Conservation (phyloP, 129 eudicot species). For the Chrysanthemum seticuspe region DNA sequence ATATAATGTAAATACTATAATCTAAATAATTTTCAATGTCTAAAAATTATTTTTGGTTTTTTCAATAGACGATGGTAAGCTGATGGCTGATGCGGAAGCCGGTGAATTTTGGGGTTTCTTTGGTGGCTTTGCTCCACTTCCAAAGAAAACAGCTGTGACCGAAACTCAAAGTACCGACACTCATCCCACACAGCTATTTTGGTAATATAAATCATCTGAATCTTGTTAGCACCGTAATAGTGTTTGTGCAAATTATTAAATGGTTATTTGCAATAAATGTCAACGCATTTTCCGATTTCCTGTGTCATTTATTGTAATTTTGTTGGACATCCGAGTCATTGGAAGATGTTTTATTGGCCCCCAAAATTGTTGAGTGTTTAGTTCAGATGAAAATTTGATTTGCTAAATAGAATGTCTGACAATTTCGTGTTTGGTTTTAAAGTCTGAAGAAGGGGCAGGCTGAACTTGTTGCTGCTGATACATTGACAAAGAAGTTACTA, state of each 20-base stretch:
- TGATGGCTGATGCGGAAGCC: slow-evolving; percentile 96
- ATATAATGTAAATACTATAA: background rate
- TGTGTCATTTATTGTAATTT: too few relatives aligned
- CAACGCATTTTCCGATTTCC: too few relatives aligned
- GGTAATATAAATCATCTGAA: slow-evolving; percentile 38
- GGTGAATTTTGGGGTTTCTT: slow-evolving; percentile 95
- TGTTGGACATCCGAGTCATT: too few relatives aligned
- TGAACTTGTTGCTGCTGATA: slow-evolving; percentile 48
- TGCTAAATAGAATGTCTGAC: background rate
- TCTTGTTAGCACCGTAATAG: too few relatives aligned
- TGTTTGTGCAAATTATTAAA: too few relatives aligned
- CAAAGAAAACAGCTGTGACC: slow-evolving; percentile 55
- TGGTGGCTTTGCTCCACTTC: slow-evolving; percentile 97
- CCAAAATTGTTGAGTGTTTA: background rate
- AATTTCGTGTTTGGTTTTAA: slow-evolving; percentile 30
- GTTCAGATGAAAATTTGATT: background rate
- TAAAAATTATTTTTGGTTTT: slow-evolving; percentile 2
- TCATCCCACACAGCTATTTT: slow-evolving; percentile 48
- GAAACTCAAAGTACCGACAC: slow-evolving; percentile 39
- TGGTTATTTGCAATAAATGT: too few relatives aligned
- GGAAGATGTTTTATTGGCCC: background rate
- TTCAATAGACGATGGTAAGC: slow-evolving; percentile 69
- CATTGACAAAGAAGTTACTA: slow-evolving; percentile 73
- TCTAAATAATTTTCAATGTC: background rate
- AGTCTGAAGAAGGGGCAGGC: slow-evolving; percentile 73